Conservation (phyloP, 176 grass and related monocot species). For the Eragrostis curvula region DNA sequence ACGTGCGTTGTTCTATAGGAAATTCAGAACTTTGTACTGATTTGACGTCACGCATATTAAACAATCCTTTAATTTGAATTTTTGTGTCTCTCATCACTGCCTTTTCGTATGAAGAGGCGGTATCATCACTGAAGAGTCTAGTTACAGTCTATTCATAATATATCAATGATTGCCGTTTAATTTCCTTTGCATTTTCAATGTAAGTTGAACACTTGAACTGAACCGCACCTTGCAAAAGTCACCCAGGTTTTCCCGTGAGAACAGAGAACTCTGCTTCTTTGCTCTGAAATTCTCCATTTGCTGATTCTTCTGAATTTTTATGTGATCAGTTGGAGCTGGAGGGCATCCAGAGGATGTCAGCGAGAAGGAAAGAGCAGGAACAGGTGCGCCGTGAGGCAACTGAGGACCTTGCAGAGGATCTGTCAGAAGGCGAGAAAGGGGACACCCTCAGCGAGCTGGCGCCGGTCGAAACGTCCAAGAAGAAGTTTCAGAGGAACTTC, state of each 20-base stretch:
- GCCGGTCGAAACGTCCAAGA: conserved; percentile 53
- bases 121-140: neutral
- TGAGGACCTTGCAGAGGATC: conserved; percentile 88
- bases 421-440: conserved; percentile 81
- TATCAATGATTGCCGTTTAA: neutral
- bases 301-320: conserved; percentile 14
- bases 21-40: conserved; percentile 5
- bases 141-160: neutral
- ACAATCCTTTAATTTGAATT: neutral
- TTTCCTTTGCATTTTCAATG: conserved; percentile 18
- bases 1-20: neutral
- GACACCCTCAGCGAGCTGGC: conserved; percentile 67
- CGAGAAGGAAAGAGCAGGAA: conserved; percentile 73
- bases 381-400: conserved; percentile 71
- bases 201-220: neutral
- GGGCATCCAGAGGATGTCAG: conserved; percentile 71
- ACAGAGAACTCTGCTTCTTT: neutral
- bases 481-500: conserved; percentile 77
- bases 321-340: conserved; percentile 77
- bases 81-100: too few species aligned
- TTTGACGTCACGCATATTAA: conserved; percentile 7
- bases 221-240: neutral
- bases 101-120: too few species aligned
- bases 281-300: neutral
- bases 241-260: neutral